Percentiles rank a stretch among this genome's conserved stretches.
Evolutionary conservation across 2,329 filamentous ascomycete genomes (phyloP).

Genomic region (Podosphaera xanthii): DNA sequence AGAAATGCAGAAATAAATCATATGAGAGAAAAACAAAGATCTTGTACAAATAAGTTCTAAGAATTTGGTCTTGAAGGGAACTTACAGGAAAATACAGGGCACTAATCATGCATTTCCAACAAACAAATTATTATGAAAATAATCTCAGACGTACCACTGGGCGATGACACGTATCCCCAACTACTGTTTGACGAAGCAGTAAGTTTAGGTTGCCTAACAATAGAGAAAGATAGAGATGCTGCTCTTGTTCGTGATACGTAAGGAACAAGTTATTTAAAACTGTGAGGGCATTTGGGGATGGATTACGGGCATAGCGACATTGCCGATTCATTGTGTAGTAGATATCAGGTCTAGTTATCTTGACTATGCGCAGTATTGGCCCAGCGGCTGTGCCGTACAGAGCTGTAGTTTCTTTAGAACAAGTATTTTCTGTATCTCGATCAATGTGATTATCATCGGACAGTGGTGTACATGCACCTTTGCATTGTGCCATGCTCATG

Average conservation of each 20-base stretch:
- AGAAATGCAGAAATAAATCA: no score
- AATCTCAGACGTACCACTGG: no score
- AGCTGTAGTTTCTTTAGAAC: background rate
- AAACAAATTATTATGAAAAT: no score
- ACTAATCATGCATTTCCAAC: no score
- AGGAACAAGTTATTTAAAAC: background rate
- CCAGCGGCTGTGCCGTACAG: background rate
- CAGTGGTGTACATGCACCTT: background rate
- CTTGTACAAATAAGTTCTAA: no score
- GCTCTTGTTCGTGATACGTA: background rate
- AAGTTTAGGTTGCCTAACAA: background rate
- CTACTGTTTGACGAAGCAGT: background rate
- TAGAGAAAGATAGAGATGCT: background rate
- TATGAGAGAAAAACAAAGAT: no score
- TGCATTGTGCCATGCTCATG: background rate
- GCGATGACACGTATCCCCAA: no score
- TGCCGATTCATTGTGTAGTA: background rate
- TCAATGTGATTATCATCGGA: background rate
- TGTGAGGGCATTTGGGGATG: background rate
- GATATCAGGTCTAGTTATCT: background rate
- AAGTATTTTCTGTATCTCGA: background rate
- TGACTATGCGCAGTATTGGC: background rate
- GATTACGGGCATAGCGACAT: background rate
- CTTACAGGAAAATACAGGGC: no score
- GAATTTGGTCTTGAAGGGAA: no score